A percentile compares a stretch with the other conserved stretches of the same genome.
Evolutionary conservation across 2,329 filamentous ascomycete genomes (phyloP).

Genomic region (Colletotrichum orbiculare): DNA sequence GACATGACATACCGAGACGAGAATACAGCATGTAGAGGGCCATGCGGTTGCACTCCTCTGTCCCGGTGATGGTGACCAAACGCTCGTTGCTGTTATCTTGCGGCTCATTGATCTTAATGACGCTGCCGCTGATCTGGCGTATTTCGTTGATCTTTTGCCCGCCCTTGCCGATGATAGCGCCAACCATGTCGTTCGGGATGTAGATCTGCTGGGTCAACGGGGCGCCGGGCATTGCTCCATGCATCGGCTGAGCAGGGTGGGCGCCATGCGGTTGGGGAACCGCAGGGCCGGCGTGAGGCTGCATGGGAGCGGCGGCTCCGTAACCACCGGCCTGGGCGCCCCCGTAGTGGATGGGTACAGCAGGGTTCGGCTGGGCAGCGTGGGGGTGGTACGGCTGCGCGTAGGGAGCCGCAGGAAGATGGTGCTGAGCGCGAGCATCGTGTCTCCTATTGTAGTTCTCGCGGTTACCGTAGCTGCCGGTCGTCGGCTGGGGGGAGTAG

Average conservation of each 20-base stretch:
- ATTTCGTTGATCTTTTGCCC: constrained; percentile 99
- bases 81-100: constrained; percentile 99
- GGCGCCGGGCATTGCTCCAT: constrained; percentile 75
- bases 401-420: constrained; percentile 80
- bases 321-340: constrained; percentile 76
- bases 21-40: constrained; percentile 99
- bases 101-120: constrained; percentile 99
- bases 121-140: constrained; percentile 93
- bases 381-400: constrained; percentile 79
- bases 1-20: constrained; percentile 77
- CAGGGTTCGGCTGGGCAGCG: constrained; percentile 70
- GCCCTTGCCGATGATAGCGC: constrained; percentile 98
- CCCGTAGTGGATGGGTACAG: constrained; percentile 81
- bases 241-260: constrained; percentile 75
- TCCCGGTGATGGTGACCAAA: constrained; percentile 96
- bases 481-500: constrained; percentile 92
- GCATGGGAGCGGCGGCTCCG: constrained; percentile 81
- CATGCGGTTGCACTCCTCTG: constrained; percentile 99
- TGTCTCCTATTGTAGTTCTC: constrained; percentile 84
- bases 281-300: constrained; percentile 74
- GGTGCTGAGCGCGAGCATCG: constrained; percentile 70
- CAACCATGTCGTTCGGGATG: constrained; percentile 99
- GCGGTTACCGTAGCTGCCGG: constrained; percentile 90
- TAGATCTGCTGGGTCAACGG: constrained; percentile 98
- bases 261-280: constrained; percentile 65